Conservation (phyloP, 2,329 filamentous ascomycete genomes). For the Mariannaea sp. region DNA sequence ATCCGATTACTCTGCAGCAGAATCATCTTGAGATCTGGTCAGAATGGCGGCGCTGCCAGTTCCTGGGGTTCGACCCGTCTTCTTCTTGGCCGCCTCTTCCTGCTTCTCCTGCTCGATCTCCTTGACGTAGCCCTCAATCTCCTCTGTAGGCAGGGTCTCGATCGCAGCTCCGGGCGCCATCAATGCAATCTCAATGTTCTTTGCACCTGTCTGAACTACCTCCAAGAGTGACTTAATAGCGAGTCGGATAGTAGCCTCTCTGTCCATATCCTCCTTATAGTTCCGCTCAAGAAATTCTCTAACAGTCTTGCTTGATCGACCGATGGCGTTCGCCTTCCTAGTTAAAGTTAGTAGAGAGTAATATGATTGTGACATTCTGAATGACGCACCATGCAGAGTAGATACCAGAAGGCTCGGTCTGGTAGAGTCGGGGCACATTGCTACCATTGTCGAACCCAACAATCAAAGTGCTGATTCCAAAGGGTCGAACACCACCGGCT, state of each 20-base stretch:
- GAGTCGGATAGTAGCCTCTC: conserved; percentile 92
- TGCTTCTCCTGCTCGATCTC: conserved; percentile 99
- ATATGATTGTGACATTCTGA: too few species aligned
- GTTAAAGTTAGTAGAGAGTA: conserved; percentile 20
- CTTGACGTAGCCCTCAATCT: conserved; percentile 98
- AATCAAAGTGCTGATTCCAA: conserved; percentile 96
- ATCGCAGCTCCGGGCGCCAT: conserved; percentile 92
- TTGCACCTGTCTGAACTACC: conserved; percentile 97
- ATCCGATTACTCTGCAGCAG: conserved; percentile 43
- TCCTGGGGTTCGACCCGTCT: conserved; percentile 76
- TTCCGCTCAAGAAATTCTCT: conserved; percentile 98
- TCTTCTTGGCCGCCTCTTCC: conserved; percentile 97
- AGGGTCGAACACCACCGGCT: conserved; percentile 97
- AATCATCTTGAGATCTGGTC: conserved; percentile 61
- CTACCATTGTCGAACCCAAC: conserved; percentile 98
- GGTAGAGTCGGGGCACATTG: conserved; percentile 86
- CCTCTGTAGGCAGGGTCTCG: conserved; percentile 92
- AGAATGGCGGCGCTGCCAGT: conserved; percentile 74
- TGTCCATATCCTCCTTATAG: conserved; percentile 97
- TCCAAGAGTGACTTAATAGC: conserved; percentile 98
- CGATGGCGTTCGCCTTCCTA: conserved; percentile 99
- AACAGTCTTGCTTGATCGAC: conserved; percentile 97
- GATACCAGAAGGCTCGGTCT: conserved; percentile 99
- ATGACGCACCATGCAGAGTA: conserved; percentile 90
- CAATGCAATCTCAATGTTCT: conserved; percentile 99